Evolutionary conservation across 2,329 filamentous ascomycete species (phyloP).

Genomic region (Teratosphaeria viscida): DNA sequence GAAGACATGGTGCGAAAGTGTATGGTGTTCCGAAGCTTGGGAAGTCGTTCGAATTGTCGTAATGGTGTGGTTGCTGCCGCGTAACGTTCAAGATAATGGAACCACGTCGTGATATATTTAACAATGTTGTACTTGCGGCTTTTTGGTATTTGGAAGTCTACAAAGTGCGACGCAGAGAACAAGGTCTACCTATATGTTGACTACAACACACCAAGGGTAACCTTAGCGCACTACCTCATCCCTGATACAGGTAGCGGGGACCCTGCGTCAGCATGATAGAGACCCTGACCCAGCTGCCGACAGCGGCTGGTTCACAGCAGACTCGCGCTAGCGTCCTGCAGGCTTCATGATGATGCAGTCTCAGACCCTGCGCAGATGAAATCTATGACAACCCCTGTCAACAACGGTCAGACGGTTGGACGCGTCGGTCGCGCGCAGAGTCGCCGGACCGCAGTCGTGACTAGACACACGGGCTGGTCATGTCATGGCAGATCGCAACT

Average conservation of each 20-base stretch:
- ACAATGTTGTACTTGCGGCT: not conserved
- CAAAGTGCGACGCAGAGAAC: not conserved
- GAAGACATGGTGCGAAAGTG: constrained; percentile 14
- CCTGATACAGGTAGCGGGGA: constrained; percentile 1
- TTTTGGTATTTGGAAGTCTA: not conserved
- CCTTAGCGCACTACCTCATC: not conserved
- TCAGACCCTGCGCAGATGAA: not conserved
- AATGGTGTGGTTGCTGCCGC: no score
- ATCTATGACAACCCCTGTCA: not conserved
- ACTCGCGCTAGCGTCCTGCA: not conserved
- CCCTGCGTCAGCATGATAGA: constrained; percentile 2
- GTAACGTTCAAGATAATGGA: no score
- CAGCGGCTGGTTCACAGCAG: not conserved
- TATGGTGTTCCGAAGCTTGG: not conserved
- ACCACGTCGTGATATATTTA: not conserved
- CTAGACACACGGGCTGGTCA: not conserved
- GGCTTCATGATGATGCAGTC: not conserved
- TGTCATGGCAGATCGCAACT: not conserved
- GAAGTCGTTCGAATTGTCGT: not conserved
- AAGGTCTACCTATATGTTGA: not conserved
- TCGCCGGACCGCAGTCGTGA: not conserved
- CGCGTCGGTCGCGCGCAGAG: no score
- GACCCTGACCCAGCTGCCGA: not conserved
- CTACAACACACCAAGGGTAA: not conserved
- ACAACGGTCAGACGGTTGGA: not conserved